These are phyloP conservation scores for Moesziomyces antarcticus DNA, from an alignment of 1,284 basidiomycete genomes.

Conservation along the genomic window DNA sequence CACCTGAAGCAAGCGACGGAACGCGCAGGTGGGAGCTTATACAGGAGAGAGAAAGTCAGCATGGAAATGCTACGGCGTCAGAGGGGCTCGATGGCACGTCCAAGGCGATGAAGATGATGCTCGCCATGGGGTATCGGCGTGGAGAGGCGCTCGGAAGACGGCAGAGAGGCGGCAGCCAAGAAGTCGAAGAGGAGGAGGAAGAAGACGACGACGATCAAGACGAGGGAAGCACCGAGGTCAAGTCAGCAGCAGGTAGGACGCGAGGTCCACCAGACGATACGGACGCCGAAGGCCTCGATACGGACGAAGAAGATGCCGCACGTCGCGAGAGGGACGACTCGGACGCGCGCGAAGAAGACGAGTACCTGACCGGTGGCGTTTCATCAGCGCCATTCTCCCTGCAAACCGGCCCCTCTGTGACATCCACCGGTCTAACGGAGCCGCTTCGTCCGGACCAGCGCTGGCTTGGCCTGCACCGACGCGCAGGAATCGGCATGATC, in stretches of 20 bases:
- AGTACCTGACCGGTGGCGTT: constrained; percentile 28
- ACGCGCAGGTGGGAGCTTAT: constrained; percentile 27
- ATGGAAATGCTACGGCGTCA: neutral
- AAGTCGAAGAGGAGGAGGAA: constrained; percentile 21
- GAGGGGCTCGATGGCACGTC: constrained; percentile 18
- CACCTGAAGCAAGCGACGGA: constrained; percentile 16
- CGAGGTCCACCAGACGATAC: constrained; percentile 1
- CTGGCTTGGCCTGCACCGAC: constrained; percentile 33
- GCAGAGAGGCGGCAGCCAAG: constrained; percentile 10
- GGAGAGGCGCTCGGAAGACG: constrained; percentile 38
- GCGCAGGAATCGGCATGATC: constrained; percentile 36
- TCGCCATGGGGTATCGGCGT: constrained; percentile 52
- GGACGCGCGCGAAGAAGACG: constrained; percentile 25
- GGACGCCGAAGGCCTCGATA: constrained; percentile 15
- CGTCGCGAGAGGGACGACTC: constrained; percentile 1
- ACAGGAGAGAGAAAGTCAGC: neutral
- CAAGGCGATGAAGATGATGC: constrained; percentile 57
- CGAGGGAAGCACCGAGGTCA: neutral
- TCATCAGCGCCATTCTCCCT: neutral
- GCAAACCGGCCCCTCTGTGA: neutral
- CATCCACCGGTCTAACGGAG: neutral
- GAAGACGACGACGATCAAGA: neutral
- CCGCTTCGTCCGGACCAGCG: constrained; percentile 50
- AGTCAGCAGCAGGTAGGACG: neutral
- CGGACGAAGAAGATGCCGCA: constrained; percentile 19